Evolutionary conservation across 805 yeast species (phyloP).

Genomic region (Saturnispora diversa): DNA sequence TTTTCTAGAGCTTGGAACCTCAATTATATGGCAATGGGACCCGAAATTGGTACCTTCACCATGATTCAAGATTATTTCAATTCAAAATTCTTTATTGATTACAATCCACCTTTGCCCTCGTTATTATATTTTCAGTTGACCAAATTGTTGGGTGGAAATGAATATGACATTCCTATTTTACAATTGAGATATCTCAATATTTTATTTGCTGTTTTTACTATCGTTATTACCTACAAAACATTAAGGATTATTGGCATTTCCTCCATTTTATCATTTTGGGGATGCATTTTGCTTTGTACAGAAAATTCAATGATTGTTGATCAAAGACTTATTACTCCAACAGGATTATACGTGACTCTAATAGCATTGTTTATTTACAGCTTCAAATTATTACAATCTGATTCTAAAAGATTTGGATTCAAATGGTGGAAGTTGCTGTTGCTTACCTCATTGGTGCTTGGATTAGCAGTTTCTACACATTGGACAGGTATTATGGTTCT

Average conservation of each 20-base stretch:
- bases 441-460: constrained; percentile 44
- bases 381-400: constrained; percentile 22
- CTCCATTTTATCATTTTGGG: constrained; percentile 40
- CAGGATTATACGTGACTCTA: constrained; percentile 38
- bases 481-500: constrained; percentile 57
- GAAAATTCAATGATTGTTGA: constrained; percentile 63
- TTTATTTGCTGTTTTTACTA: constrained; percentile 43
- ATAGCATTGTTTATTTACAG: constrained; percentile 37
- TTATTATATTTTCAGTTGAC: constrained; percentile 62
- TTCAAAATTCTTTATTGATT: constrained; percentile 63
- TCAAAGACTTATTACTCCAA: constrained; percentile 44
- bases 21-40: background rate
- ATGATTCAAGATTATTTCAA: constrained; percentile 42
- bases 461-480: constrained; percentile 52
- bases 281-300: constrained; percentile 43
- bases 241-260: constrained; percentile 51
- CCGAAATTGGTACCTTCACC: background rate
- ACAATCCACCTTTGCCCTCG: constrained; percentile 74
- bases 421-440: constrained; percentile 48
- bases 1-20: background rate
- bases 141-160: constrained; percentile 36
- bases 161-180: constrained; percentile 42
- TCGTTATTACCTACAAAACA: constrained; percentile 46
- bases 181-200: constrained; percentile 53
- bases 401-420: constrained; percentile 34